Evolutionary conservation across 768 basidiomycete species (phyloP).

Genomic region (Hygrophorus pudorinus): DNA sequence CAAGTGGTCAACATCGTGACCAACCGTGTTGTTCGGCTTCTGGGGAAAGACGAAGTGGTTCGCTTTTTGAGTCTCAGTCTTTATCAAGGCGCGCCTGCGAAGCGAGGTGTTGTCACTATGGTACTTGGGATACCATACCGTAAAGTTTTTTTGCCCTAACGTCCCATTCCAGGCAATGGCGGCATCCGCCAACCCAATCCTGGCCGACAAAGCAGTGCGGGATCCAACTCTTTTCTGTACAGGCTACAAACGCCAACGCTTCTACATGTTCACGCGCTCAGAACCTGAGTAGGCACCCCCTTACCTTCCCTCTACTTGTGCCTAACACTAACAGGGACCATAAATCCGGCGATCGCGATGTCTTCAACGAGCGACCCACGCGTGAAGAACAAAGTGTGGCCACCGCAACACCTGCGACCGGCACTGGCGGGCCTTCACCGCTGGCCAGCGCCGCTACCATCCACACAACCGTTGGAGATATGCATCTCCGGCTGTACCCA

Average conservation of each 20-base stretch:
- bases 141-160: conserved; percentile 5
- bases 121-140: conserved; percentile 22
- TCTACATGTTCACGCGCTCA: conserved; percentile 88
- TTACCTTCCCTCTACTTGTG: neutral
- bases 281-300: conserved; percentile 70
- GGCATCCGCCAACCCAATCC: conserved; percentile 89
- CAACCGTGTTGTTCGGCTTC: conserved; percentile 77
- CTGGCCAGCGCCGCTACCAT: conserved; percentile 78
- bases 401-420: conserved; percentile 38
- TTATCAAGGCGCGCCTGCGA: conserved; percentile 92
- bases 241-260: conserved; percentile 85
- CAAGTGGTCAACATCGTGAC: conserved; percentile 93
- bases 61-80: conserved; percentile 81
- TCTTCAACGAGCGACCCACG: conserved; percentile 97
- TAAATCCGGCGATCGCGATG: conserved; percentile 84
- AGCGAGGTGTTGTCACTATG: conserved; percentile 72
- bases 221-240: conserved; percentile 93
- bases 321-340: conserved; percentile 45
- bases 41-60: conserved; percentile 92
- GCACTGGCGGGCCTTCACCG: conserved; percentile 51
- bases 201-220: conserved; percentile 72
- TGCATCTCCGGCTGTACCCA: conserved; percentile 83
- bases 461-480: conserved; percentile 93
- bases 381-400: conserved; percentile 92
- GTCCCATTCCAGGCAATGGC: conserved; percentile 64